Evolutionary conservation across 768 basidiomycete genomes (phyloP), one percentile per base, ranked within the genome.

Genomic region (Pleurotus eryngii): DNA sequence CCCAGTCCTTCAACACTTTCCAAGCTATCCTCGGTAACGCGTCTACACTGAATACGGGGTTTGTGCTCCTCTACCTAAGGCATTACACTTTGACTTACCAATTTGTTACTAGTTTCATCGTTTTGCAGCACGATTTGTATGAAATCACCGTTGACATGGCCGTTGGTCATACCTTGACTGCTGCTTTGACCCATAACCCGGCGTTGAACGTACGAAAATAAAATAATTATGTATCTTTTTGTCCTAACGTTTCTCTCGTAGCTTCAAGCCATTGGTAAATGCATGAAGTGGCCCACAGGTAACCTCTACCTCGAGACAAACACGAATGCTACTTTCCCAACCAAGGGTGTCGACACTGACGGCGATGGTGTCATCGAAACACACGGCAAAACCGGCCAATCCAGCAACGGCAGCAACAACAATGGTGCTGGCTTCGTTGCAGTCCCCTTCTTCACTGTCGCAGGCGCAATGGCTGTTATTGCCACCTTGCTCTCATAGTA

Each of bases 111-210:
- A 79, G 93, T 65, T 97, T 98, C 77, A 84, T 95, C 64, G 91
- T 95, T 35, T 76, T 98, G 56, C 81, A 94, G 69, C 92, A 95
- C 64, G 95, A 97, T 70, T 76, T 96, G 38, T 95, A 77, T 62
- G 72, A 86, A 61, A 84, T 92, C 65, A 90, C 92, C 11, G 93
- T 96, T 51, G 92, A 96, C 64, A 83, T 98, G 61, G 95, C 95
- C 26, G 80, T 89, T 57, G 92, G 90, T 20, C 95, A 94, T 74
- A 87, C 91, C 61, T 76, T 97, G 15, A 82, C 90, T 57, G 78
- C 85, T 26, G 95, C 93, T 18, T 69, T 90, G 64, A 78, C 64
- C 18, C 84, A 86, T 65, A 75, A 76, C 14, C 90, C 89, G 12
- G 60, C 78, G 2, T 85, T 95, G 3, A 27, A 20, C 12, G 7